Base-by-base conservation (phyloP, 495 filamentous ascomycete species). In the Xanthoparmelia taractica region DNA sequence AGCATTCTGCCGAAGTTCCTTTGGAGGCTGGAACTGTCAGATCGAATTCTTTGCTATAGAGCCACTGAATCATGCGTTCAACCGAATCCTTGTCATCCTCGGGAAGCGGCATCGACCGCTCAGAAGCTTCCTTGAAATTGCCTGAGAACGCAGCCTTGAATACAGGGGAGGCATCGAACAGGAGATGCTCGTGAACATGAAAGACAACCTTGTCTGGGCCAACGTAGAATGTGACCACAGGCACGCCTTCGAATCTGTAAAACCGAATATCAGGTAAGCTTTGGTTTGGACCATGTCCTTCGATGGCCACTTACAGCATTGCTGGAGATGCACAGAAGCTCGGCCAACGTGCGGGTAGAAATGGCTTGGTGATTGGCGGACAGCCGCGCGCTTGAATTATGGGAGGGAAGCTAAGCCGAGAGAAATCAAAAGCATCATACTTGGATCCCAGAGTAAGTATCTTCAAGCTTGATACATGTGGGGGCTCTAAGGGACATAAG, bases 51-150 rank as follows among this genome's bases (percentile, higher is more conserved):
- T 25, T 33, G n/a, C 4, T 40, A 61, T 59, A 69, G 4, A 69
- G 56, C 60, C 65, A 69, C 15, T 63, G 57, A 4, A 66, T 58
- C 36, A 69, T 50, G 18, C 34, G 47, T 18, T 58, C 58, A 36
- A 67, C 29, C 10, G 52, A 38, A 3, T 25, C 41, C 10, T 25
- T n/a, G 41, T 60, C 61, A 5, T 69, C 54, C 10, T 69, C 67
- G 8, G 47, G 55, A 17, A 69, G 67, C 0, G 25, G 15, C 27
- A 65, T 62, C 13, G 56, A 33, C 3, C 45, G 31, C 2, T 43
- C 55, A 29, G 40, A 47, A 17, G 47, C 40, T 40, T 69, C 67
- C 25, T 7, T 40, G 20, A 69, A 69, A 8, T 48, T 54, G 13
- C 52, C 60, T 45, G 23, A 38, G 23, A 67, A 50, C 0, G 65